Evolutionary conservation across 2,329 filamentous ascomycete genomes (phyloP).

Genomic region (Pseudodiploospora longispora): DNA sequence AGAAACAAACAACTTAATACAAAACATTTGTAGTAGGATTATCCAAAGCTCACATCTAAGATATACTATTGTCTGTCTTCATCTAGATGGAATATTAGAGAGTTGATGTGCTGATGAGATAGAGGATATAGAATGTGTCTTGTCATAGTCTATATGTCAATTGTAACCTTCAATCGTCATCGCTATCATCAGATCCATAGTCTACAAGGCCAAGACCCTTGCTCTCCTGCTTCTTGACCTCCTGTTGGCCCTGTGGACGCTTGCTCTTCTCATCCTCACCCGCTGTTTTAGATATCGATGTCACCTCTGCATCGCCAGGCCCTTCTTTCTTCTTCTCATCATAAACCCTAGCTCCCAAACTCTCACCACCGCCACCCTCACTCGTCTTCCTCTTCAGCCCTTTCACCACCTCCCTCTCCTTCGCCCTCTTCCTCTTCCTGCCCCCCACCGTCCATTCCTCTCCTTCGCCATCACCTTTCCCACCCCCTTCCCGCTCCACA

Average conservation of each 20-base stretch:
- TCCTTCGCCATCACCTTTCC: constrained; percentile 12
- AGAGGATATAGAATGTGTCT: no score
- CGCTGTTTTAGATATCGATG: background rate
- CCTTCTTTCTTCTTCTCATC: constrained; percentile 9
- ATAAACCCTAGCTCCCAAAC: constrained; percentile 7
- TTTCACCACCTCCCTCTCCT: constrained; percentile 26
- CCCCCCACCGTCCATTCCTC: constrained; percentile 27
- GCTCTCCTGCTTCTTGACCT: constrained; percentile 11
- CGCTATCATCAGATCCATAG: constrained; percentile 45
- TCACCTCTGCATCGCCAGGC: constrained; percentile 2
- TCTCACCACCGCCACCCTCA: constrained; percentile 7
- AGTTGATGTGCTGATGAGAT: no score
- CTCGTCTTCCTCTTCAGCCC: constrained; percentile 21
- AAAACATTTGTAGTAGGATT: no score
- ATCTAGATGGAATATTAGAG: no score
- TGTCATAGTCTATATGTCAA: background rate
- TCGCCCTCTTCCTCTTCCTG: constrained; percentile 29
- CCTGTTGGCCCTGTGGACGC: background rate
- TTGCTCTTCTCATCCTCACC: constrained; percentile 1
- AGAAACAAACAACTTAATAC: no score
- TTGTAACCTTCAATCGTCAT: constrained; percentile 29
- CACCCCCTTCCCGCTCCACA: constrained; percentile 11
- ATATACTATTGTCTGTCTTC: no score
- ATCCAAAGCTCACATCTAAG: no score
- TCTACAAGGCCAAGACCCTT: constrained; percentile 37